These are phyloP conservation scores for Cladophialophora psammophila DNA, from an alignment of 2,329 filamentous ascomycete species.

Conservation along the genomic window DNA sequence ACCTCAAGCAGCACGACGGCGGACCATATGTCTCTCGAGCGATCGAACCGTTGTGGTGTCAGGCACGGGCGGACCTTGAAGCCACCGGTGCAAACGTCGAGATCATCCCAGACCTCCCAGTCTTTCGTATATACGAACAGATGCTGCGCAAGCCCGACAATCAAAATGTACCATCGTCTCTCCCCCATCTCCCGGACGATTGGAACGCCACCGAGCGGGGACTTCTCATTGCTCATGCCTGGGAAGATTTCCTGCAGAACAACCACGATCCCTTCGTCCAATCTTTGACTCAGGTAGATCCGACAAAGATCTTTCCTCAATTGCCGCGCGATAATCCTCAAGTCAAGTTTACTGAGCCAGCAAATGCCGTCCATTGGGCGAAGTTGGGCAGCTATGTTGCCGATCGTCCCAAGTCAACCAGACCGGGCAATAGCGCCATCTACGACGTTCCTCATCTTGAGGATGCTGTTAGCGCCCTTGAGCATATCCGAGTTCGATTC, in stretches of 20 bases:
- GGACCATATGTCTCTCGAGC: constrained; percentile 25
- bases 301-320: constrained; percentile 51
- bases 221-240: constrained; percentile 59
- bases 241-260: constrained; percentile 59
- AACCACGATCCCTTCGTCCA: constrained; percentile 47
- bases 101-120: constrained; percentile 44
- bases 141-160: neutral
- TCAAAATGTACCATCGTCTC: constrained; percentile 37
- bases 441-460: constrained; percentile 25
- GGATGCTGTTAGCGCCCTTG: constrained; percentile 24
- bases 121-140: constrained; percentile 42
- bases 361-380: constrained; percentile 30
- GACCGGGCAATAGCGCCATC: constrained; percentile 18
- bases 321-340: constrained; percentile 21
- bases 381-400: constrained; percentile 23
- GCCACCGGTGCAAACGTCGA: constrained; percentile 46
- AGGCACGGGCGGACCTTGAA: constrained; percentile 43
- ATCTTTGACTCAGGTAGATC: constrained; percentile 52
- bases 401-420: neutral
- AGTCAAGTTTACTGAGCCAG: constrained; percentile 30
- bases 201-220: constrained; percentile 59
- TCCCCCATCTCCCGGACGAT: constrained; percentile 49
- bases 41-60: constrained; percentile 42
- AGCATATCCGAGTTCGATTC: constrained; percentile 27
- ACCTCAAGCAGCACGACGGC: constrained; percentile 18